Conservation (phyloP, 1,139 yeast genomes). For the Candida sojae region DNA sequence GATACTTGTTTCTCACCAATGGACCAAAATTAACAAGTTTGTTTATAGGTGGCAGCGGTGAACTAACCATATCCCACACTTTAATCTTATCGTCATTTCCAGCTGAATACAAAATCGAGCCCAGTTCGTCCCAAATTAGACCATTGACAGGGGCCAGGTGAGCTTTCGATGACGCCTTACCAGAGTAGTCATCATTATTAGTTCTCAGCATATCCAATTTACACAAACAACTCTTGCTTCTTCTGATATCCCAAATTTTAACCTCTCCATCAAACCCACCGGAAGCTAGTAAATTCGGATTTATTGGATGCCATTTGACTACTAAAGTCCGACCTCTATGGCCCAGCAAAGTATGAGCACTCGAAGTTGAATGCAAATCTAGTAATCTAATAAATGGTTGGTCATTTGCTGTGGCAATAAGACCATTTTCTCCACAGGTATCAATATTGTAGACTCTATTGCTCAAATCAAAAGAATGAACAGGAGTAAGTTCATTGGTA, state of each 20-base stretch:
- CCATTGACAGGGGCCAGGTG: constrained; percentile 81
- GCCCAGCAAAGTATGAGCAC: constrained; percentile 68
- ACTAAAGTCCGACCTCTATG: constrained; percentile 65
- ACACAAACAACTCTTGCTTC: constrained; percentile 65
- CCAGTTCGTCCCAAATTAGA: constrained; percentile 65
- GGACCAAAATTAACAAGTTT: constrained; percentile 79
- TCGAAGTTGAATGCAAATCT: constrained; percentile 71
- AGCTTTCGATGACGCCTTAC: constrained; percentile 49
- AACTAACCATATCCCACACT: constrained; percentile 63
- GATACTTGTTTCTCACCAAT: constrained; percentile 63
- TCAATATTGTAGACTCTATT: constrained; percentile 58
- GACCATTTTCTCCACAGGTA: constrained; percentile 42
- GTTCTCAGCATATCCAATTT: constrained; percentile 55
- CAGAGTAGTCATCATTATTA: constrained; percentile 27
- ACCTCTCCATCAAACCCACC: constrained; percentile 79
- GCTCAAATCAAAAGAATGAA: constrained; percentile 60
- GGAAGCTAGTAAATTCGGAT: constrained; percentile 60
- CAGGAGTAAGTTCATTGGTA: constrained; percentile 61
- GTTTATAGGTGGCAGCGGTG: constrained; percentile 52
- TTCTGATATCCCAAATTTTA: constrained; percentile 73
- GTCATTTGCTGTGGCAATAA: constrained; percentile 72
- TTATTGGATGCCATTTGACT: constrained; percentile 78
- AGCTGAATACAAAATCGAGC: constrained; percentile 58
- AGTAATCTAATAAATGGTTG: constrained; percentile 68
- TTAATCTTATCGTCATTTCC: constrained; percentile 80